phyloP scores from a whole-genome alignment of 306 rosid species.

The Cajanus cajan region DNA sequence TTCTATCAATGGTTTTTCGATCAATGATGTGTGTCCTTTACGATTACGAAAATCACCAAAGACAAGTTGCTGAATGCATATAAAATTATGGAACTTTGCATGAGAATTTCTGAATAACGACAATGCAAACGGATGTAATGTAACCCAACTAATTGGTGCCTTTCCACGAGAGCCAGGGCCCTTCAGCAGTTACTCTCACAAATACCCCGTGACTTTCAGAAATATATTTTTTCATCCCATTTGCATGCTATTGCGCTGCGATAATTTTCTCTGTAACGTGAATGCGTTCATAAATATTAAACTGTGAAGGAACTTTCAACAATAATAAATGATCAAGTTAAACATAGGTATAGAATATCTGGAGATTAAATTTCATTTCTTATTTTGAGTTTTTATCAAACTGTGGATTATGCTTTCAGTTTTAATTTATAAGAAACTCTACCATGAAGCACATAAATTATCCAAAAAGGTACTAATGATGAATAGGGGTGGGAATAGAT shows the following conservation, averaged over 20 bases:
- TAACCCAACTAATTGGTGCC: neutral
- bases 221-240: neutral
- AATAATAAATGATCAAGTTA: neutral
- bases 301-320: neutral
- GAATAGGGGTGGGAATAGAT: too few relatives aligned
- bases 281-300: neutral
- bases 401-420: too few relatives aligned
- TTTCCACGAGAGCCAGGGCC: slow-evolving; percentile 28
- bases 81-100: neutral
- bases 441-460: too few relatives aligned
- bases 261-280: neutral
- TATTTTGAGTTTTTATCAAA: too few relatives aligned
- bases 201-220: slow-evolving; percentile 35
- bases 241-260: neutral
- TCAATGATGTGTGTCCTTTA: neutral
- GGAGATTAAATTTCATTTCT: too few relatives aligned
- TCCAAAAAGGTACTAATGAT: too few relatives aligned
- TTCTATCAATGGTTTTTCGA: neutral
- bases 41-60: neutral
- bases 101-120: neutral
- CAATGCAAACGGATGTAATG: neutral
- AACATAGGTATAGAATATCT: too few relatives aligned
- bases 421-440: too few relatives aligned
- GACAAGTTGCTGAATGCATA: neutral
- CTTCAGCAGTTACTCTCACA: slow-evolving; percentile 1